Evolutionary conservation across 2,329 filamentous ascomycete genomes (phyloP), one percentile per base, ranked within the genome.

Genomic region (Thielaviopsis ethacetica): DNA sequence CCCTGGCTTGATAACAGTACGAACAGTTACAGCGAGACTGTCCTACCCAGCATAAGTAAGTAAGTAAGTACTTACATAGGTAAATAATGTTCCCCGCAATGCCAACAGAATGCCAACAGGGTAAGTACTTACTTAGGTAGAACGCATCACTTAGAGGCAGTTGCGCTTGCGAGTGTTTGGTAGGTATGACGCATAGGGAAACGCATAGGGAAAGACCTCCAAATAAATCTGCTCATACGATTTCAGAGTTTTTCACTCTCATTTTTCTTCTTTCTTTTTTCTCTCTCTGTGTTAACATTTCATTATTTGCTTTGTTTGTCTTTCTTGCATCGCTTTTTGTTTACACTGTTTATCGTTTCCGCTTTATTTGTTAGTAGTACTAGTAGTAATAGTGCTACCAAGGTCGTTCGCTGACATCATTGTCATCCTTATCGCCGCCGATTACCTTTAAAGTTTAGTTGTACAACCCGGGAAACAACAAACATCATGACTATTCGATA

Each of bases 401-500:
- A 26, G 24, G 24, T 26, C 24, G 38, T 44, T n/a, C 38, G 13
- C 38, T 44, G 38, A 44, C 38, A 44, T 44, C 38, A 44, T 44
- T 10, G 38, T 15, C 38, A 44, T 34, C 30, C 30, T 34, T 34
- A 34, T 34, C 30, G 30, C 30, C 30, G 30, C 30, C 30, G 30
- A 34, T 34, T 34, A 34, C 30, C 30, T 34, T 34, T 34, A 34
- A 34, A 10, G 30, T 34, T 34, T 34, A 2, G 30, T 34, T 34
- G 30, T 34, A n/a, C 38, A 44, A 44, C 13, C 13, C 5, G 15
- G n/a, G 10, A 44, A n/a, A 44, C 13, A 44, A n/a, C 1, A 44
- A 44, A 44, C 19, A 70, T 62, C 62, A 90, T 90, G 86, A 88
- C 84, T 7, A 77, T 87, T 67, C 77, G 78, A 64, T 83, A 84